Conservation (phyloP, 805 yeast genomes). For the Candida bentonensis region DNA sequence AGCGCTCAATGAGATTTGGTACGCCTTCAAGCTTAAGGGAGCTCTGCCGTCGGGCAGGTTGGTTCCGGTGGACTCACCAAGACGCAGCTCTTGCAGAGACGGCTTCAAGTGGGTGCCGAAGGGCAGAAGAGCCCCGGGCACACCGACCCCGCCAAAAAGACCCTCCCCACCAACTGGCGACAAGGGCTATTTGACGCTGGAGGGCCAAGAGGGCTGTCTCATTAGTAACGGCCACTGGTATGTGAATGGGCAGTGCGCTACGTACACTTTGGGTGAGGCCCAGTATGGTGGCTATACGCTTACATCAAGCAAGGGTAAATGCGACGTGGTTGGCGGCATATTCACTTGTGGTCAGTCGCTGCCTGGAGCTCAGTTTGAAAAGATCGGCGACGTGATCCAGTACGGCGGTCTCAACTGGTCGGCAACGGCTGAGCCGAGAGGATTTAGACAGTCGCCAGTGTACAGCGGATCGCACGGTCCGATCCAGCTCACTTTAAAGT, state of each 20-base stretch:
- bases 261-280: slow-evolving; percentile 42
- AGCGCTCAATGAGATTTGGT: slow-evolving; percentile 60
- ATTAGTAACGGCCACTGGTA: slow-evolving; percentile 84
- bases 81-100: slow-evolving; percentile 51
- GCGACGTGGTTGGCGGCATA: slow-evolving; percentile 42
- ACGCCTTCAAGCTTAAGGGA: slow-evolving; percentile 64
- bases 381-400: background rate
- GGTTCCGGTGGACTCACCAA: slow-evolving; percentile 38
- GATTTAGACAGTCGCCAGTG: background rate
- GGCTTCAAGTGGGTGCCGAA: slow-evolving; percentile 71
- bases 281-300: slow-evolving; percentile 63
- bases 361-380: background rate
- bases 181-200: slow-evolving; percentile 34
- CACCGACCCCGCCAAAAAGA: slow-evolving; percentile 13
- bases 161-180: slow-evolving; percentile 16
- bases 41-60: slow-evolving; percentile 54
- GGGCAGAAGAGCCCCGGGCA: slow-evolving; percentile 22
- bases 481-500: background rate
- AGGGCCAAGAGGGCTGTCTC: slow-evolving; percentile 54
- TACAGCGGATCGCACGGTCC: background rate
- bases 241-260: slow-evolving; percentile 70
- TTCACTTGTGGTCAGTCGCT: slow-evolving; percentile 25
- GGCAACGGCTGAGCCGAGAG: background rate
- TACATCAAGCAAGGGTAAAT: slow-evolving; percentile 58
- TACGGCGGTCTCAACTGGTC: slow-evolving; percentile 1